Base-by-base conservation (phyloP, 768 basidiomycete genomes). In the Hydnomerulius pinastri region DNA sequence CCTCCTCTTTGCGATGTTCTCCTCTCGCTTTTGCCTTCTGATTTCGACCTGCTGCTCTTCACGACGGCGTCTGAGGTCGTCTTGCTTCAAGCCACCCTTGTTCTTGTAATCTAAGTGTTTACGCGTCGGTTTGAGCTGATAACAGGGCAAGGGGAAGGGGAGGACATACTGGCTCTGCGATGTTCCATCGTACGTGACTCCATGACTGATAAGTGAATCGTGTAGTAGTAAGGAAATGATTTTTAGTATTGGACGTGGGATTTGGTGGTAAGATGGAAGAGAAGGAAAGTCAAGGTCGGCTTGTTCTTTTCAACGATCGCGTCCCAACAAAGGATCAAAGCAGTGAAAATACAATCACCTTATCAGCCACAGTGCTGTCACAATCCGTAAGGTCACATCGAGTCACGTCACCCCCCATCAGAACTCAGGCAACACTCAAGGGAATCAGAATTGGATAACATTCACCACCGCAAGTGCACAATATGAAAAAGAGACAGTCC, bases 31-130 rank as follows among this genome's bases (percentile, higher is more conserved):
- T 76, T 96, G 92, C 66, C 93, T 83, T 67, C 97, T 82, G 78
- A 99, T 98, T 79, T 98, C 97, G 50, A 99, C 97, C 66, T 98
- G 95, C 68, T 96, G 92, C 69, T 99, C 95, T 71, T 98, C 97
- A 51, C 97, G 86, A 70, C 96, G 87, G 72, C 94, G 87, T 61
- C 96, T 85, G 61, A 98, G 88, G 70, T 98, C 92, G 53, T 96
- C 92, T 61, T 85, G 86, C 70, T 92, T 94, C 57, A 94, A 77
- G 58, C 82, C 86, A 55, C 89, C 88, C 71, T 93, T 94, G 72
- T 83, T 87, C 79, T 96, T 96, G 78, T 90, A 95, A 64, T 83
- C 91, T 93, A 63, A 32, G 55, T 52, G 64, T 57, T 63, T 51
- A 67, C 72, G 76, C 73, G 73, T 78, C 63, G 70, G 35, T 43